Base-by-base conservation (phyloP, 2,329 filamentous ascomycete genomes). In the Mycosphaerella sp. region DNA sequence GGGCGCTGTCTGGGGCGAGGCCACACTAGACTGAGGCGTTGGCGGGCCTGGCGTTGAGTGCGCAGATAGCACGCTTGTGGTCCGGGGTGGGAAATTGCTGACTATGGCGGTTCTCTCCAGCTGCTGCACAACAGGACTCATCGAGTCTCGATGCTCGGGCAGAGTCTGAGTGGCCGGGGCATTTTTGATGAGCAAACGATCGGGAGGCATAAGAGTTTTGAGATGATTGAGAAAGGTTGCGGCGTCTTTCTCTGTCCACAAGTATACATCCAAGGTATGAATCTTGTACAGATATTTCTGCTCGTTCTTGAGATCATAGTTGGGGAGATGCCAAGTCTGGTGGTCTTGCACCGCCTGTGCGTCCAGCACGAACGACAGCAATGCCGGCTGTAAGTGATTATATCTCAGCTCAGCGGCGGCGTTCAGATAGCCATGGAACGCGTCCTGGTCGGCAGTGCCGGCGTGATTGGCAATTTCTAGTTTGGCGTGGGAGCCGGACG, bases 251-350 rank as follows among this genome's bases (percentile, higher is more conserved):
- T 82, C 80, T 0, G 83, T 88, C 85, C 86, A 90, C 66, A 91
- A 86, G 73, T 92, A 92, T 11, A 91, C 74, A 65, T 91, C 87
- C 54, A 91, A 68, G 0, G 84, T 85, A 67, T 89, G 83, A 6
- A 92, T 78, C 67, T 82, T 83, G 73, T 89, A 89, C 75, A 89
- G 81, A 69, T 89, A 90, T 69, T 86, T 89, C 67, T 80, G 83
- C 69, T 90, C 82, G 69, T 89, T 88, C 48, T 77, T 78, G 2
- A 82, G 81, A 68, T 91, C 86, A 67, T 80, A 86, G 0, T 82
- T 83, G 1, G 86, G 86, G 6, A 91, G 77, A 69, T 89, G 85
- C 87, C 87, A 91, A 68, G 89, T 71, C 1, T 70, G 70, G 51
- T 71, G 65, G 55, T 76, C 74, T 45, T 72, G 69, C 14, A 73